Evolutionary conservation across 257 asterid species (phyloP).

Genomic region (Solanum sejunctum): DNA sequence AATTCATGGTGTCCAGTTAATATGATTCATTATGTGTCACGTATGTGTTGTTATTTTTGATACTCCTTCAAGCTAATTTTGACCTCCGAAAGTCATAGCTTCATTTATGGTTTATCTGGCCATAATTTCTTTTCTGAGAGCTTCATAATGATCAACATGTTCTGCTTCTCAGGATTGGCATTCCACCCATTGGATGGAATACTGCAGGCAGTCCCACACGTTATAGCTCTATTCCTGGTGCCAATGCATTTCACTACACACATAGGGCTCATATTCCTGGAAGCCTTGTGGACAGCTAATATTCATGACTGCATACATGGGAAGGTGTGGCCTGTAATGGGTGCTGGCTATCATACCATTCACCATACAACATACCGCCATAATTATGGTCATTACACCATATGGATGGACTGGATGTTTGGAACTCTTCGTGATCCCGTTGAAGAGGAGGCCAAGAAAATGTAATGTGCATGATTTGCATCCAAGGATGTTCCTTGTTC

Average conservation of each 20-base stretch:
- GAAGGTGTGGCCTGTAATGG: constrained; percentile 92
- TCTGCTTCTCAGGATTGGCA: constrained; percentile 52
- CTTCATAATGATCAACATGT: background rate
- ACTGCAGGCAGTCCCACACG: constrained; percentile 84
- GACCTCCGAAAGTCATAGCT: background rate
- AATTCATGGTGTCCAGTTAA: background rate
- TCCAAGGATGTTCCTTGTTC: background rate
- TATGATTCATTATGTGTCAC: background rate
- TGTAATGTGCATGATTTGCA: constrained; percentile 9
- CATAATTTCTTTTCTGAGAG: background rate
- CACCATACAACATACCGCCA: constrained; percentile 98
- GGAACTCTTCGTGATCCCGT: constrained; percentile 87
- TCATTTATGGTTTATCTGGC: background rate
- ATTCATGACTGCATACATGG: constrained; percentile 91
- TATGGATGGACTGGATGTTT: constrained; percentile 99
- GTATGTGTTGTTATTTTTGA: background rate
- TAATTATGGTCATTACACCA: constrained; percentile 88
- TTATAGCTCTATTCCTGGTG: constrained; percentile 61
- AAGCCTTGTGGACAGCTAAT: constrained; percentile 87
- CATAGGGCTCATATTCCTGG: constrained; percentile 60
- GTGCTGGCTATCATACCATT: constrained; percentile 96
- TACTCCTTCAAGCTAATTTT: background rate
- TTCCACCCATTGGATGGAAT: constrained; percentile 96
- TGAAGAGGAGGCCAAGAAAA: constrained; percentile 56
- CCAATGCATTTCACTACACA: constrained; percentile 74